A percentile compares a stretch with the other conserved stretches of the same genome.
phyloP scores from a whole-genome alignment of 495 filamentous ascomycete species.

The Ascodesmis nigricans region DNA sequence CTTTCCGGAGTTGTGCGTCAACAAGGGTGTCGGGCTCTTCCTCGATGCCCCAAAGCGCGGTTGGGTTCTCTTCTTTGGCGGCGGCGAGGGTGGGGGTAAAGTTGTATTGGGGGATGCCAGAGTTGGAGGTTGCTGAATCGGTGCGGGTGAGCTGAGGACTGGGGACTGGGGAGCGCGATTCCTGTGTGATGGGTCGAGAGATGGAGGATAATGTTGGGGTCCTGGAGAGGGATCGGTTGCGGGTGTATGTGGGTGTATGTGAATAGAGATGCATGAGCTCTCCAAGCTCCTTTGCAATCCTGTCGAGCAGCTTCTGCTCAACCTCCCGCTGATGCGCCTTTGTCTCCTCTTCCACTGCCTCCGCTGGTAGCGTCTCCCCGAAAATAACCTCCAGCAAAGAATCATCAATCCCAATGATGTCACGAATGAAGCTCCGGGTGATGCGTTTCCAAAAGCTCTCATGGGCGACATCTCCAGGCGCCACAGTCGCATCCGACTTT shows the following conservation, averaged over 20 bases:
- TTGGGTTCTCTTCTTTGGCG: constrained; percentile 20
- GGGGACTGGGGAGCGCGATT: neutral
- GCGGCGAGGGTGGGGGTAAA: constrained; percentile 15
- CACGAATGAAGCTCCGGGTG: constrained; percentile 64
- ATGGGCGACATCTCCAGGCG: neutral
- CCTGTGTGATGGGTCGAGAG: constrained; percentile 1
- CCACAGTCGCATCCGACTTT: too few relatives aligned
- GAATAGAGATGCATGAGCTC: constrained; percentile 61
- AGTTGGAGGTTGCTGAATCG: constrained; percentile 14
- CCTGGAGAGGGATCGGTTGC: constrained; percentile 29
- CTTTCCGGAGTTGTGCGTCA: constrained; percentile 20
- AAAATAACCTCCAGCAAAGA: constrained; percentile 62
- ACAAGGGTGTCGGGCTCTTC: constrained; percentile 5
- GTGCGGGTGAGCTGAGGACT: constrained; percentile 19
- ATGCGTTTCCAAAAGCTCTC: constrained; percentile 62
- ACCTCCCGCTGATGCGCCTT: constrained; percentile 32
- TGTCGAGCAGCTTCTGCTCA: constrained; percentile 57
- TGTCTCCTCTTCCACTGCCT: constrained; percentile 24
- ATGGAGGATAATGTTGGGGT: too few relatives aligned
- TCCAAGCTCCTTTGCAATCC: constrained; percentile 71
- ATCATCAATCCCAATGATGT: constrained; percentile 83
- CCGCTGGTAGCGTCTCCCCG: constrained; percentile 53
- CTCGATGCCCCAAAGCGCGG: constrained; percentile 7
- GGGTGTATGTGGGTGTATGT: constrained; percentile 32
- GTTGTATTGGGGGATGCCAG: constrained; percentile 12